Evolutionary conservation across 371 early-diverging fungal genomes (phyloP), one percentile per base, ranked within the genome.

Genomic region (Smittium mucronatum): DNA sequence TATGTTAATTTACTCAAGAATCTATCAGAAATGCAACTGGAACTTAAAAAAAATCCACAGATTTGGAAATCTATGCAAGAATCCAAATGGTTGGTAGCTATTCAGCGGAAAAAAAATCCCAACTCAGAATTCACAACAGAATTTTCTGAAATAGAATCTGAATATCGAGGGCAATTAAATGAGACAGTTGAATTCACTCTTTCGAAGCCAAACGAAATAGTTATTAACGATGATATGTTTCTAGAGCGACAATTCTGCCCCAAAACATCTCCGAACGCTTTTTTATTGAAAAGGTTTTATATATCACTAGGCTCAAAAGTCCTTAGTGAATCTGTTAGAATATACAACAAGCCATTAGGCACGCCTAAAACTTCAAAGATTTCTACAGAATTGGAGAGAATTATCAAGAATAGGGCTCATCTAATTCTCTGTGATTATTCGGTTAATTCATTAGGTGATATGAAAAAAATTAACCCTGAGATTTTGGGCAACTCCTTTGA

Each of bases 141-240:
- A 16, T 29, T 8, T 16, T 25, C n/a, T 15, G 36, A 21, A 2
- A 58, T 63, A 16, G 16, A 64, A 63, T 2, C 57, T 35, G 34
- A 64, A 2, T 26, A 64, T 29, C 26, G 2, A 2, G 64, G 29
- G 60, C 58, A 64, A 1, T 29, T 11, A 63, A 64, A 69, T 31
- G 77, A 78, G 8, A 72, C 75, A 81, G 64, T 83, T 30, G 83
- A 86, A 47, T 88, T 85, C 74, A 76, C 81, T 63, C 36, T 67
- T 25, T 92, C 88, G 2, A 76, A 75, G 25, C 90, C 93, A 0
- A 73, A 76, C 0, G 86, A 90, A 67, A 88, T 93, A 8, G 90
- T 84, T 71, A 77, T 95, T 36, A 84, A 86, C 31, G 93, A 95
- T 76, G 93, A 93, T 72, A 81, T 89, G 0, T 85, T 88, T 31